These are phyloP conservation scores for Lactarius hatsudake DNA, from an alignment of 768 basidiomycete genomes.

Conservation along the genomic window DNA sequence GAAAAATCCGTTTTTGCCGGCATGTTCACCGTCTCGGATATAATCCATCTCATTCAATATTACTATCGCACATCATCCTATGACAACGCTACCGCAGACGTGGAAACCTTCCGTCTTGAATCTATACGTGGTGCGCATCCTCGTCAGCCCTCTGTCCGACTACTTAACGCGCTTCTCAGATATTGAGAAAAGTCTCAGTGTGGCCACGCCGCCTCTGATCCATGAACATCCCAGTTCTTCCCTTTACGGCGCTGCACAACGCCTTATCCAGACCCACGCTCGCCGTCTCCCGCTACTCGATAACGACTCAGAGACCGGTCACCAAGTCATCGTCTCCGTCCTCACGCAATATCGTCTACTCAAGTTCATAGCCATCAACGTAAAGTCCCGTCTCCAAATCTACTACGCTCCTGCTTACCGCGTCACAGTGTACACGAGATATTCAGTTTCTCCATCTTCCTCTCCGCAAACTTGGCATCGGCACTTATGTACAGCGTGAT, in stretches of 20 bases:
- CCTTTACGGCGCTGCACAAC: conserved; percentile 85
- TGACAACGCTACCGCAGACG: conserved; percentile 84
- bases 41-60: conserved; percentile 98
- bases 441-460: conserved; percentile 77
- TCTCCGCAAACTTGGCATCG: conserved; percentile 85
- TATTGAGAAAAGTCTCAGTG: conserved; percentile 89
- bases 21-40: conserved; percentile 99
- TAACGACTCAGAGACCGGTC: conserved; percentile 87
- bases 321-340: conserved; percentile 93
- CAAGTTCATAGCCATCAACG: conserved; percentile 98
- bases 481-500: conserved; percentile 72
- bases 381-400: conserved; percentile 38
- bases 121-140: conserved; percentile 72
- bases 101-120: conserved; percentile 88
- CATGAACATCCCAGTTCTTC: conserved; percentile 85
- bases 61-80: conserved; percentile 85
- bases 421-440: conserved; percentile 76
- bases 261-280: conserved; percentile 93
- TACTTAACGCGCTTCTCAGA: conserved; percentile 47
- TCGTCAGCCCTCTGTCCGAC: conserved; percentile 9
- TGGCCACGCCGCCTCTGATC: conserved; percentile 87
- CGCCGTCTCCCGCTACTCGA: conserved; percentile 93
- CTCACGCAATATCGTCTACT: conserved; percentile 96
- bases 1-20: conserved; percentile 90
- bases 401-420: conserved; percentile 3